phyloP scores from a whole-genome alignment of 1,284 basidiomycete genomes.

The Pterula multifida region DNA sequence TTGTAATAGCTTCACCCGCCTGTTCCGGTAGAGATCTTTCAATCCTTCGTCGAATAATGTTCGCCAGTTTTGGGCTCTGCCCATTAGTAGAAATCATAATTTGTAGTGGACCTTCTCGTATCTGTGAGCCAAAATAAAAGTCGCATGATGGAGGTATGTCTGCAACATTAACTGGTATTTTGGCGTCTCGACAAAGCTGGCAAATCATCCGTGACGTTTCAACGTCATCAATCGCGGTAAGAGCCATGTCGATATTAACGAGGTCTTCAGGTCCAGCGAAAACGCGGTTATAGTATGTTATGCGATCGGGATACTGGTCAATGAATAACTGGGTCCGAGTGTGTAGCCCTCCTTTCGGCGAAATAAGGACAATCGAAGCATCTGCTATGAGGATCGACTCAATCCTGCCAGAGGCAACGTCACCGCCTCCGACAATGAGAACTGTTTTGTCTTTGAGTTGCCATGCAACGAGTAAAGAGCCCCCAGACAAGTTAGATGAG shows the following conservation, averaged over 20 bases:
- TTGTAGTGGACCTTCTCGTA: conserved; percentile 85
- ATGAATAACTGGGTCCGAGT: conserved; percentile 44
- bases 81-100: conserved; percentile 96
- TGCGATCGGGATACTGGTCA: conserved; percentile 34
- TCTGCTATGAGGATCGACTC: conserved; percentile 57
- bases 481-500: conserved; percentile 27
- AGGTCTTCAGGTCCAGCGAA: conserved; percentile 53
- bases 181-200: conserved; percentile 51
- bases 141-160: conserved; percentile 94
- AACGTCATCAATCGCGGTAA: conserved; percentile 89
- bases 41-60: conserved; percentile 66
- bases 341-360: conserved; percentile 51
- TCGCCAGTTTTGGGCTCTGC: conserved; percentile 85
- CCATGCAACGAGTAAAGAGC: conserved; percentile 79
- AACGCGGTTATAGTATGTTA: conserved; percentile 61
- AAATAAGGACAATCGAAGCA: conserved; percentile 50
- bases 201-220: conserved; percentile 63
- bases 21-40: conserved; percentile 58
- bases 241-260: conserved; percentile 73
- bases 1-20: conserved; percentile 73
- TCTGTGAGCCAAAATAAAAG: conserved; percentile 96
- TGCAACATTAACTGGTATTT: conserved; percentile 90
- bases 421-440: conserved; percentile 83
- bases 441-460: conserved; percentile 74
- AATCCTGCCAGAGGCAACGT: conserved; percentile 72